A percentile compares a stretch with the other conserved stretches of the same genome.
Conservation (phyloP, 768 basidiomycete species). For the Leccinum broughii region DNA sequence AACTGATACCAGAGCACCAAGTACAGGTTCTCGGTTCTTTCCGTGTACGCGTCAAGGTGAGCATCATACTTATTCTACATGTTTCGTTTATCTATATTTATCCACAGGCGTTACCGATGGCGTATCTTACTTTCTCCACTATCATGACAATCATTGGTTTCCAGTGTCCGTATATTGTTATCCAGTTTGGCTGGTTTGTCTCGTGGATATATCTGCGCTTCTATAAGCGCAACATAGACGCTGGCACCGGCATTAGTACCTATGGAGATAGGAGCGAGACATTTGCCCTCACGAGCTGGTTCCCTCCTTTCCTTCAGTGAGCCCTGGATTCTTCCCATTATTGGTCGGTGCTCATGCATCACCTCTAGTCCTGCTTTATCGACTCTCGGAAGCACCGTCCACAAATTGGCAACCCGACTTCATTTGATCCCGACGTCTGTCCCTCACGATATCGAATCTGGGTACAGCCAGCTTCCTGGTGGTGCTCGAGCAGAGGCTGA, state of each 20-base stretch:
- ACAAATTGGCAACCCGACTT: conserved; percentile 64
- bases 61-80: conserved; percentile 8
- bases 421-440: conserved; percentile 69
- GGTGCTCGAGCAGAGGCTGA: conserved; percentile 96
- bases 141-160: conserved; percentile 80
- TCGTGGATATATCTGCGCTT: conserved; percentile 95
- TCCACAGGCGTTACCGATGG: conserved; percentile 87
- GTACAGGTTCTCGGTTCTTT: conserved; percentile 87
- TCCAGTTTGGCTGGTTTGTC: conserved; percentile 99
- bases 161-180: conserved; percentile 88
- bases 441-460: conserved; percentile 66
- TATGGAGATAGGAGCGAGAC: conserved; percentile 97
- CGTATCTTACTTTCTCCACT: conserved; percentile 87
- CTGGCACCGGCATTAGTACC: conserved; percentile 58
- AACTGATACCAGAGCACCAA: conserved; percentile 97
- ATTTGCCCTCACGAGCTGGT: conserved; percentile 93
- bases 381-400: conserved; percentile 63
- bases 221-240: conserved; percentile 85
- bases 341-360: conserved; percentile 3
- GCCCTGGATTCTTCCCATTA: conserved; percentile 32
- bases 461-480: conserved; percentile 78
- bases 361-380: conserved; percentile 66
- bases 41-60: conserved; percentile 87
- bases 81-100: conserved; percentile 4
- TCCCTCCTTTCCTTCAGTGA: conserved; percentile 93